Conservation (phyloP, 495 filamentous ascomycete species). For the Penicillium mononematosum region DNA sequence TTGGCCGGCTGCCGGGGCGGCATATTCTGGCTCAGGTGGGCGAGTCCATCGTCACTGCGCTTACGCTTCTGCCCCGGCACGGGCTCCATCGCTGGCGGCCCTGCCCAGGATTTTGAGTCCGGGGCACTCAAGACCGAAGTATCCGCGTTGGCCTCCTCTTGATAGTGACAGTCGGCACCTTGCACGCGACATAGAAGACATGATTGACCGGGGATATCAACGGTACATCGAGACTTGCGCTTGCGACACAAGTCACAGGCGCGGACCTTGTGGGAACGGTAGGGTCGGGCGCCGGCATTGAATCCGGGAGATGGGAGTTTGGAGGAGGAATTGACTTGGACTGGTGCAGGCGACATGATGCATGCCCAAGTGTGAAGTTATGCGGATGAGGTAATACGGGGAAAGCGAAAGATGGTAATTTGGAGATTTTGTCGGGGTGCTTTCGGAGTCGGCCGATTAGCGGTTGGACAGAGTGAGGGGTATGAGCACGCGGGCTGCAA, state of each 20-base stretch:
- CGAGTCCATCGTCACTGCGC: conserved; percentile 30
- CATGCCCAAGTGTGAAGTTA: conserved; percentile 17
- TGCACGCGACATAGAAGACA: conserved; percentile 52
- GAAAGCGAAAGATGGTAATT: conserved; percentile 16
- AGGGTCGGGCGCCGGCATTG: conserved; percentile 48
- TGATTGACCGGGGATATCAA: conserved; percentile 48
- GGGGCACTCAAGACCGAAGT: conserved; percentile 25
- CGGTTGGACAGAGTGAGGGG: conserved; percentile 28
- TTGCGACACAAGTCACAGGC: conserved; percentile 54
- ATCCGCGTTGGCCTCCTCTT: conserved; percentile 39
- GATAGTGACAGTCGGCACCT: conserved; percentile 50
- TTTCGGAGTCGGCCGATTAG: conserved; percentile 34
- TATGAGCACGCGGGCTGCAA: conserved; percentile 22
- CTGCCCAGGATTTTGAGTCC: conserved; percentile 33
- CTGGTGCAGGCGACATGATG: conserved; percentile 42
- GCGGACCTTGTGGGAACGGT: conserved; percentile 52
- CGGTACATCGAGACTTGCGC: conserved; percentile 52
- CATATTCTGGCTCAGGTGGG: conserved; percentile 19
- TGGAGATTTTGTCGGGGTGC: conserved; percentile 21
- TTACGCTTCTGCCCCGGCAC: conserved; percentile 42
- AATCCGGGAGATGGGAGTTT: conserved; percentile 44
- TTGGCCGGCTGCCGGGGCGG: conserved; percentile 22
- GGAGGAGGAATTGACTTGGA: conserved; percentile 33
- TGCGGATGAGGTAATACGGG: conserved; percentile 7
- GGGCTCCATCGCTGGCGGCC: conserved; percentile 24